Evolutionary conservation across 768 basidiomycete species (phyloP), one percentile per base, ranked within the genome.

Genomic region (Thelephora aurantiotincta): DNA sequence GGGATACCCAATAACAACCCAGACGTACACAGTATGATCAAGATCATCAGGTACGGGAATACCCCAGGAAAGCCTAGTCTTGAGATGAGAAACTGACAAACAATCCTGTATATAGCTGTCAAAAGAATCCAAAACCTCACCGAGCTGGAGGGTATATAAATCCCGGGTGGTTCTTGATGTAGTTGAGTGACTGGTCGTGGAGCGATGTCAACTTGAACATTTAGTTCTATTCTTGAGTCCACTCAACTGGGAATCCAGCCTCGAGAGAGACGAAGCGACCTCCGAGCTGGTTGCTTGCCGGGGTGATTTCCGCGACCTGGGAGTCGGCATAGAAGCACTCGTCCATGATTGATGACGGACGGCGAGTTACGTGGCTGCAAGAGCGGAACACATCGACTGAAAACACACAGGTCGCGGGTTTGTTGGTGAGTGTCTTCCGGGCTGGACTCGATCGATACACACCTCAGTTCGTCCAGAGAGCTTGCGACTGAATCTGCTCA

Each of bases 21-120:
- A 96, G 44, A 94, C 91, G 60, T 96, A 94, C 35, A 96, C 79
- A 0, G 88, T 91, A 53, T 94, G 90, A 2, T 70, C 68, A 0
- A 72, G 65, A 58, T 96, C 89, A 13, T 68, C 71, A 0, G 92
- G 91, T 0, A 94, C 92, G 0, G 75, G 77, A 0, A 96, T 77
- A 0, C 91, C 91, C 91, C 91, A 94, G 2, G 69, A 61, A 4
- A 93, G 69, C 20, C 91, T 70, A 12, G 80, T 74, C 2, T 73
- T 63, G 0, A 87, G 89, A 7, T 90, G 73, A 0, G 90, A 93
- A 46, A 94, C 73, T 12, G 89, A 91, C 22, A 96, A 66, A 59
- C 93, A 91, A 36, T 76, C 73, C 0, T 87, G 89, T 6, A 89
- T 73, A 0, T 89, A 92, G 46, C 93, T 73, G 12, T 88, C 90